Conservation (phyloP, 768 basidiomycete genomes). For the Boletus pseudo-olivaceus region DNA sequence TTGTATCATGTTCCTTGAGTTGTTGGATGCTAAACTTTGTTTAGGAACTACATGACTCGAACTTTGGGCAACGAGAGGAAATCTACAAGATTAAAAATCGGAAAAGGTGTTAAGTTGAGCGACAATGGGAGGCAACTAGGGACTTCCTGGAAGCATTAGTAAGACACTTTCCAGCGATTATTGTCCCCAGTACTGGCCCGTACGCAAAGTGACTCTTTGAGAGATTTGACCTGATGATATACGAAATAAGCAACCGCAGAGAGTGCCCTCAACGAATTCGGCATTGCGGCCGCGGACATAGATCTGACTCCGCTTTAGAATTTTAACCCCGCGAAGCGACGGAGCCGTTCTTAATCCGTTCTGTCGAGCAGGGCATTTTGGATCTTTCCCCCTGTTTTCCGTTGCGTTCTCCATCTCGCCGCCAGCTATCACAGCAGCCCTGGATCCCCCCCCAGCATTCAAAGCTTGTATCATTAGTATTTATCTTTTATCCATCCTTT, state of each 20-base stretch:
- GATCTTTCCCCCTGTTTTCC: slow-evolving; percentile 19
- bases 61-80: slow-evolving; percentile 87
- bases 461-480: not conserved
- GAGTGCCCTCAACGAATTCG: not conserved
- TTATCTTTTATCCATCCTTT: not conserved
- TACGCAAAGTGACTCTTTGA: not conserved
- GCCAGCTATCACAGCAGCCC: slow-evolving; percentile 1
- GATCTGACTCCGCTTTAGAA: slow-evolving; percentile 15
- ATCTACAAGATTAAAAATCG: slow-evolving; percentile 64
- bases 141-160: not conserved
- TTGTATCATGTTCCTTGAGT: not conserved
- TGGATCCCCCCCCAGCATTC: not conserved
- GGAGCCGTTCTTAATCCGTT: slow-evolving; percentile 5
- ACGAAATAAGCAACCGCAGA: too few species aligned
- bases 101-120: slow-evolving; percentile 10
- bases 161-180: slow-evolving; percentile 9
- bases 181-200: too few species aligned
- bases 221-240: not conserved
- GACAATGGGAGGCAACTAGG: too few species aligned
- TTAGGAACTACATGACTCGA: slow-evolving; percentile 81
- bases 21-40: slow-evolving; percentile 4
- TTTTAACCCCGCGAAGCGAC: slow-evolving; percentile 15
- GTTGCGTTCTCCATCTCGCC: not conserved
- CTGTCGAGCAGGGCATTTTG: not conserved
- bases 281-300: slow-evolving; percentile 10